Base-by-base conservation (phyloP, 2,329 filamentous ascomycete species). In the Paramyrothecium roridum region DNA sequence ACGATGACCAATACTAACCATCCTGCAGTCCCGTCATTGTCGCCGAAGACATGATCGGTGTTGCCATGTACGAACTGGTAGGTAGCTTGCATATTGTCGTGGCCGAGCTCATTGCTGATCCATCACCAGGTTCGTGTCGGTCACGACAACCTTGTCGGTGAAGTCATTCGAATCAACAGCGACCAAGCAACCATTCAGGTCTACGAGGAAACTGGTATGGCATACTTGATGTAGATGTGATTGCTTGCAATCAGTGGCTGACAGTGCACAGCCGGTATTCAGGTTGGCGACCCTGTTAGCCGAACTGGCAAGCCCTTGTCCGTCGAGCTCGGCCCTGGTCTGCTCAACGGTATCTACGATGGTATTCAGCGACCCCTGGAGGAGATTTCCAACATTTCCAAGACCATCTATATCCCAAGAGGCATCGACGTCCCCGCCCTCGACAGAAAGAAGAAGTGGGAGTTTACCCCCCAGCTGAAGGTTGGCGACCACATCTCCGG, bases 271-370 rank as follows among this genome's bases (percentile, higher is more conserved):
- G 95, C 93, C 73, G 95, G 95, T 78, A 89, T 99, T 64, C 96
- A 86, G 64, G 93, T 99, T 63, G 95, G 95, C 70, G 95, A 99
- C 71, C 95, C 95, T 52, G 95, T 99, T 63, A 68, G 79, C 58
- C 86, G 93, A 68, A 97, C 93, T 56, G 91, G 92, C 74, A 97
- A 98, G 83, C 95, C 95, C 61, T 81, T 99, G 54, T 97, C 95
- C 56, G 95, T 99, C 76, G 95, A 99, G 76, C 88, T 99, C 50
- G 95, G 95, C 52, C 95, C 95, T 61, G 95, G 95, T 72, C 81
- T 99, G 73, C 91, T 99, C 84, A 93, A 98, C 79, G 97, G 95
- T 64, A 99, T 99, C 75, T 99, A 98, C 82, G 95, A 99, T 74
- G 95, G 95, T 79, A 99, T 99, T 68, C 95, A 99, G 76, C 88